Evolutionary conservation across 345 rosid genomes (phyloP), one percentile per base, ranked within the genome.

Genomic region (Eucalyptus globulus): DNA sequence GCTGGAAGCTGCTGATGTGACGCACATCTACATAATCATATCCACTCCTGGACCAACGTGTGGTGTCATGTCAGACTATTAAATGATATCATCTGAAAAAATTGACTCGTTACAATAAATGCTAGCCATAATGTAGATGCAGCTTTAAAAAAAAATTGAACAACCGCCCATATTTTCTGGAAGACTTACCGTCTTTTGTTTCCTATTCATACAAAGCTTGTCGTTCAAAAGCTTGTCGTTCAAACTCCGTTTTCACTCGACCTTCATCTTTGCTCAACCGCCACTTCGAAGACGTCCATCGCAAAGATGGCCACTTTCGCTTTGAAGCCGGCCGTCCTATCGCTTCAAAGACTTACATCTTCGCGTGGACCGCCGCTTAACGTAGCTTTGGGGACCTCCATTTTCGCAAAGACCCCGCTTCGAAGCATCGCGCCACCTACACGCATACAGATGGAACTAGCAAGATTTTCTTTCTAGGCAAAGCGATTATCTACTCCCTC

Each of bases 1-100:
- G 5, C 3, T 29, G 17, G 0, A 11, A 6, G 5, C 34, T 2
- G 34, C 34, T 62, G 3, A 13, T 29, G 8, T 29, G 17, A 0
- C 17, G 4, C 9, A 3, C 5, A 62, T 62, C 0, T 29, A 13
- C 1, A 16, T 6, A 29, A n/a, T 62, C 17, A 62, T 4, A 60
- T 62, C 3, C 8, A 62, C 17, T 29, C 16, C 2, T 7, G 4
- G 0, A 27, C 9, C 29, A 11, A 60, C 12, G 27, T 27, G 16
- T 6, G 67, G 14, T 26, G 6, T 5, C 4, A 27, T 27, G 67
- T 60, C 31, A 60, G 14, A 26, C n/a, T 11, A 60, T 26, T 26
- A 27, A 60, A 60, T 60, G 3, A 60, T 1, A 5, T 26, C 1
- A 6, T 26, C 14, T 60, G 67, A 60, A 62, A 29, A 62, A 29